Evolutionary conservation across 2,329 filamentous ascomycete species (phyloP), one percentile per base, ranked within the genome.

Genomic region (Penicillium expansum): DNA sequence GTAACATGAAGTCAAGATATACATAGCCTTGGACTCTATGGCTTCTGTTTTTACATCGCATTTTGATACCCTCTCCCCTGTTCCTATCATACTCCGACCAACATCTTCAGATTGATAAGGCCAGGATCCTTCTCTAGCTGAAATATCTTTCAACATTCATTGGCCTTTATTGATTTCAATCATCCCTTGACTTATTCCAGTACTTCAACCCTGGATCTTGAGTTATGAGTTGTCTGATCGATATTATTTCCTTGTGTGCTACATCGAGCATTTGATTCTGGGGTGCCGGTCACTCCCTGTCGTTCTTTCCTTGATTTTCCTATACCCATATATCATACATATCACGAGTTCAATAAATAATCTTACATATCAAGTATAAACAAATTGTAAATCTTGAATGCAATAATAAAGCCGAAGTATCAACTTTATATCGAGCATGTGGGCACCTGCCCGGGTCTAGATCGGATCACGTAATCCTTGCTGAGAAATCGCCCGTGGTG

Each of bases 391-490:
- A 35, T 52, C 4, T n/a, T 14, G 11, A 27, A 27, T 35, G 7
- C 3, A 35, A 35, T 24, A 22, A 20, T 9, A 18, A 48, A n/a
- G 11, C 13, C 5, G 24, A 32, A 32, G 33, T 27, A 27, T 43
- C n/a, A 22, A 47, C 9, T 32, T 27, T 16, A 32, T n/a, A 32
- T 18, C n/a, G 4, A n/a, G 4, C 24, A n/a, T 14, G n/a, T 39
- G 18, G 18, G n/a, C 35, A 18, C 1, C n/a, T n/a, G n/a, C n/a
- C n/a, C n/a, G n/a, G 24, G 41, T 54, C 43, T 54, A 54, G 44
- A 42, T 54, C 16, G 0, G 38, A 57, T 62, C 60, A 63, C 61
- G 57, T 63, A 57, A 51, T 47, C 50, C 22, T 10, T 52, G 43
- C 47, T 58, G 56, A 58, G 56, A 53, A 55, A 58, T 55, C 56